A percentile compares a stretch with the other conserved stretches of the same genome.
These are phyloP conservation scores for Bonia amplexicaulis DNA, from an alignment of 176 grass and related monocot species.

Conservation along the genomic window DNA sequence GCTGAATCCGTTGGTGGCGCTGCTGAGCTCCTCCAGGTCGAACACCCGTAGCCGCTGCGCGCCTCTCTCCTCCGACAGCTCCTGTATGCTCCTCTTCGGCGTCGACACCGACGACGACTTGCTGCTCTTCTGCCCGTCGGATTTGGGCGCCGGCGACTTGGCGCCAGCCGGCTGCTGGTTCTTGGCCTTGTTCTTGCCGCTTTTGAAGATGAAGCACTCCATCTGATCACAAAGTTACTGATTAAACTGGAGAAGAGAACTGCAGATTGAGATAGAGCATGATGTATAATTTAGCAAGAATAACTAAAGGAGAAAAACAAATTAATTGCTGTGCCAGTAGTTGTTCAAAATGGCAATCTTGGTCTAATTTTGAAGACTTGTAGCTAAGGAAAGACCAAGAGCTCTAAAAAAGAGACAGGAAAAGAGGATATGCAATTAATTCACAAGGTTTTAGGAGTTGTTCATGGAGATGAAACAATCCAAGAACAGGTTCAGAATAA, in stretches of 20 bases:
- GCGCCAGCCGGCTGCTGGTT: neutral
- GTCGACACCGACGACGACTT: slow-evolving; percentile 35
- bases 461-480: neutral
- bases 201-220: slow-evolving; percentile 49
- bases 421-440: too few species aligned
- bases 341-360: too few species aligned
- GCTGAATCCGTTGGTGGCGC: slow-evolving; percentile 73
- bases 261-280: too few species aligned
- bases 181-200: slow-evolving; percentile 24
- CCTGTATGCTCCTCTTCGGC: slow-evolving; percentile 55
- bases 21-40: slow-evolving; percentile 62
- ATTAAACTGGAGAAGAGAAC: too few species aligned
- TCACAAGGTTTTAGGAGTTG: neutral
- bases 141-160: slow-evolving; percentile 3
- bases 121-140: slow-evolving; percentile 27
- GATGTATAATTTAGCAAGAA: too few species aligned
- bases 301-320: too few species aligned
- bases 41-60: slow-evolving; percentile 64
- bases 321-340: too few species aligned
- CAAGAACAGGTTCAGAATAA: neutral
- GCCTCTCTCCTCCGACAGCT: slow-evolving; percentile 65
- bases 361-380: too few species aligned
- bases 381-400: too few species aligned
- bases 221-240: neutral
- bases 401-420: too few species aligned